Percentiles rank a stretch among this genome's conserved stretches.
Evolutionary conservation across 805 yeast species (phyloP).

Genomic region (Teunomyces gatunensis): DNA sequence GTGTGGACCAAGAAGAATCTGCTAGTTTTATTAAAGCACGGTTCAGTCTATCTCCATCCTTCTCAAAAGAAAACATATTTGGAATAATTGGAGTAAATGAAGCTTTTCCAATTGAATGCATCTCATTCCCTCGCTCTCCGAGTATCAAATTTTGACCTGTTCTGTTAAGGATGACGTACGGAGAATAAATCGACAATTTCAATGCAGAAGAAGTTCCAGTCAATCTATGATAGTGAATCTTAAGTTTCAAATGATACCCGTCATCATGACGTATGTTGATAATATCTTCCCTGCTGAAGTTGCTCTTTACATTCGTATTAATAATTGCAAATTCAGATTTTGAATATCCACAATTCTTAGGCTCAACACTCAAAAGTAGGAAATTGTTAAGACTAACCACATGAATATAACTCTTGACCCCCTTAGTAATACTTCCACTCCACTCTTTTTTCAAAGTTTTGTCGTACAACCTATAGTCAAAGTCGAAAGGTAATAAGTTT

Average conservation of each 20-base stretch:
- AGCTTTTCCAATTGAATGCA: conserved; percentile 44
- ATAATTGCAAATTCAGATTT: conserved; percentile 75
- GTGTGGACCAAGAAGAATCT: conserved; percentile 69
- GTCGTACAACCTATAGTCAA: conserved; percentile 73
- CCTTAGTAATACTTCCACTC: conserved; percentile 59
- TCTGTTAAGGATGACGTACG: conserved; percentile 78
- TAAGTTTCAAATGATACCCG: conserved; percentile 66
- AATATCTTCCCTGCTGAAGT: conserved; percentile 53
- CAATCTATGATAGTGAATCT: conserved; percentile 58
- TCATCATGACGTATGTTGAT: conserved; percentile 54
- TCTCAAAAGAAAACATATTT: conserved; percentile 80
- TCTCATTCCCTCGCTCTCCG: conserved; percentile 55
- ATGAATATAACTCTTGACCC: conserved; percentile 71
- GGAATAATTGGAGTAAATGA: conserved; percentile 44
- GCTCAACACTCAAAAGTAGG: conserved; percentile 66
- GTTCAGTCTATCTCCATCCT: conserved; percentile 53
- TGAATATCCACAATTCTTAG: conserved; percentile 57
- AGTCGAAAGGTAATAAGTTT: conserved; percentile 80
- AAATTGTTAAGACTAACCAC: conserved; percentile 73
- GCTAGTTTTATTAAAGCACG: conserved; percentile 65
- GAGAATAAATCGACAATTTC: conserved; percentile 71
- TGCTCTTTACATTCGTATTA: conserved; percentile 53
- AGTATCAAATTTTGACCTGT: conserved; percentile 67
- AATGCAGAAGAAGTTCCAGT: conserved; percentile 56
- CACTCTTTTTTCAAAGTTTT: conserved; percentile 67